phyloP scores from a whole-genome alignment of 2,329 filamentous ascomycete genomes.

The Aureobasidium sp. region DNA sequence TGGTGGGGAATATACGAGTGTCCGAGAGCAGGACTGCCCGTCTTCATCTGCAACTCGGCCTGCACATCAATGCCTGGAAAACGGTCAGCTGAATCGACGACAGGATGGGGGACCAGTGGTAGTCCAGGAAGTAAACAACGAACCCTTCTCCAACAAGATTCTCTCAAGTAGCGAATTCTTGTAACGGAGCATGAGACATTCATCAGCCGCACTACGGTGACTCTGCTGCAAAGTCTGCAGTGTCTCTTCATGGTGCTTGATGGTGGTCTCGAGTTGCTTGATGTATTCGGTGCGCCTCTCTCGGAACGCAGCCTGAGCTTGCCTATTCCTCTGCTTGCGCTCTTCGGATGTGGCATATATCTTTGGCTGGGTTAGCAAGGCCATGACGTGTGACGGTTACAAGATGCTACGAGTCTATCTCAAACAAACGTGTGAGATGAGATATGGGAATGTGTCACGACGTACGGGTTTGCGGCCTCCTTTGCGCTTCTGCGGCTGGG shows the following conservation, averaged over 20 bases:
- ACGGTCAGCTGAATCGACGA: not conserved
- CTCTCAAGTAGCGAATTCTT: constrained; percentile 96
- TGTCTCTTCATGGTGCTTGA: constrained; percentile 93
- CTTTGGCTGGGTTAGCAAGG: constrained; percentile 47
- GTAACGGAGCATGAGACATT: constrained; percentile 96
- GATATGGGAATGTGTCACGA: constrained; percentile 22
- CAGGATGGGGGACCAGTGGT: not conserved
- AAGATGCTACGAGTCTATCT: constrained; percentile 13
- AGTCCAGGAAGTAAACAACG: constrained; percentile 17
- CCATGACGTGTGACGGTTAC: constrained; percentile 18
- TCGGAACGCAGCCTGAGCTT: constrained; percentile 94
- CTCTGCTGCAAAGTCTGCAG: constrained; percentile 88
- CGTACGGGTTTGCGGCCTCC: constrained; percentile 93
- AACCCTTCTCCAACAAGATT: constrained; percentile 92
- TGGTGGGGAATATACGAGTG: constrained; percentile 56
- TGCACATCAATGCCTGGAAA: constrained; percentile 85
- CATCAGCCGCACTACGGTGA: constrained; percentile 88
- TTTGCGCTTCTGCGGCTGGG: constrained; percentile 75
- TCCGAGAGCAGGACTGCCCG: constrained; percentile 72
- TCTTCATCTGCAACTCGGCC: constrained; percentile 88
- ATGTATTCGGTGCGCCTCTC: constrained; percentile 98
- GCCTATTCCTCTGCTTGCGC: constrained; percentile 92
- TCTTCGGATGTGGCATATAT: constrained; percentile 99
- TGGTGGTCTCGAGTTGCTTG: constrained; percentile 95
- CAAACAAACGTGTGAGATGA: not conserved